Evolutionary conservation across 495 filamentous ascomycete genomes (phyloP).

Genomic region (Cryomyces antarcticus): DNA sequence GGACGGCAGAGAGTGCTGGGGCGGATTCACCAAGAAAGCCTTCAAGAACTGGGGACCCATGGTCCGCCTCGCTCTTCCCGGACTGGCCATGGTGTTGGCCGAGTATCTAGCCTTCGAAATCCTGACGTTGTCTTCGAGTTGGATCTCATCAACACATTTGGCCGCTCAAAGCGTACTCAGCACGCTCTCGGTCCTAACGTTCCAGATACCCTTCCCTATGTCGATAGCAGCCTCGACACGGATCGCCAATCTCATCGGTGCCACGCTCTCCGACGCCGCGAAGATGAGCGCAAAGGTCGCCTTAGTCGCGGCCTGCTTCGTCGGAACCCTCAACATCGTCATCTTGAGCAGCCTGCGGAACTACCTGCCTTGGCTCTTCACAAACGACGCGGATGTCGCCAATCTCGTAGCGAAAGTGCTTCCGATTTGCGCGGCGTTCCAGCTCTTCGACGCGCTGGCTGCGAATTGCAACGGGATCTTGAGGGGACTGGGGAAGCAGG

Average conservation of each 20-base stretch:
- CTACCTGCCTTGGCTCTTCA: conserved; percentile 61
- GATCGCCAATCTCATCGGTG: conserved; percentile 23
- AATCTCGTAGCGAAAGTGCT: conserved; percentile 48
- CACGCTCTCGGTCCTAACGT: conserved; percentile 21
- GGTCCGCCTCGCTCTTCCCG: conserved; percentile 66
- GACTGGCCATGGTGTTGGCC: conserved; percentile 80
- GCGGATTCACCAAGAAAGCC: conserved; percentile 48
- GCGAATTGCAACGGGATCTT: conserved; percentile 65
- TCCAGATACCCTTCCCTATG: conserved; percentile 21
- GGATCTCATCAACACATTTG: conserved; percentile 25
- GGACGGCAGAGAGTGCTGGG: conserved; percentile 49
- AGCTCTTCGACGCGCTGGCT: conserved; percentile 67
- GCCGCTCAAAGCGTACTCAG: conserved; percentile 48
- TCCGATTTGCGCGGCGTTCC: conserved; percentile 67
- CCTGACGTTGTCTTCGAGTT: conserved; percentile 29
- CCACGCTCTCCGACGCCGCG: conserved; percentile 16
- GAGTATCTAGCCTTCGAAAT: conserved; percentile 55
- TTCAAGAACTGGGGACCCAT: conserved; percentile 72
- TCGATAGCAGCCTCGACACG: conserved; percentile 19
- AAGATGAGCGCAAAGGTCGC: conserved; percentile 21
- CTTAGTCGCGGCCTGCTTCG: conserved; percentile 37
- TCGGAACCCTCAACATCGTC: conserved; percentile 59
- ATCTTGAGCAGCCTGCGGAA: conserved; percentile 41
- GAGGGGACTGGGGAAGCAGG: conserved; percentile 65
- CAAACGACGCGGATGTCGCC: conserved; percentile 59